Evolutionary conservation across 768 basidiomycete species (phyloP), one percentile per base, ranked within the genome.

Genomic region (Tylopilus balloui): DNA sequence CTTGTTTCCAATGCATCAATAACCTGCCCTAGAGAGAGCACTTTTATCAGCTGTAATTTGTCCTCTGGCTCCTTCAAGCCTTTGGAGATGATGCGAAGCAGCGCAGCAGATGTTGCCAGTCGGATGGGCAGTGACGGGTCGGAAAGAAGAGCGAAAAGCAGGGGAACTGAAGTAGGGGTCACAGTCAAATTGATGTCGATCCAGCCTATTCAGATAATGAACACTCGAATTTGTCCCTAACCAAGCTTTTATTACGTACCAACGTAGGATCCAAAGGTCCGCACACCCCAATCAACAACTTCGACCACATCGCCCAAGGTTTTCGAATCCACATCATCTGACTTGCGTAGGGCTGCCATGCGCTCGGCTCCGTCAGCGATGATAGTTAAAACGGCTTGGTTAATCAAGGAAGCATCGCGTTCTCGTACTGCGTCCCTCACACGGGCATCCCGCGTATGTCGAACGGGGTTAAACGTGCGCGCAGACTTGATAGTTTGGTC

Each of bases 151-250:
- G 76, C 80, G 65, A 94, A 92, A 37, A 96, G 77, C 29, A 98
- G 72, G 6, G 87, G 84, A 28, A 98, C 81, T 2, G 94, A 92
- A 13, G 78, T 80, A 12, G 88, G 90, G 2, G 94, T 97, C 51
- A 99, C 87, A 12, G 96, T 93, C 54, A 98, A 73, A 61, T 92
- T 92, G 57, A 99, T 94, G 62, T 99, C 96, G 57, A 98, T 88
- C 96, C 96, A 99, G 13, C 92, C 95, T 96, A 24, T 36, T 4
- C 42, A 32, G 29, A 42, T n/a, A 20, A 14, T 50, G 29, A 57
- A 51, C 19, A 29, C n/a, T 12, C 23, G 11, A 20, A 6, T 12
- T 19, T 35, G 13, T 6, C 24, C 8, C 1, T 9, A 21, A 31
- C 21, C 25, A 24, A 6, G 15, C 24, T 34, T 42, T 24, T 8